phyloP scores from a whole-genome alignment of 441 rosid species.

The Croton setiger region DNA sequence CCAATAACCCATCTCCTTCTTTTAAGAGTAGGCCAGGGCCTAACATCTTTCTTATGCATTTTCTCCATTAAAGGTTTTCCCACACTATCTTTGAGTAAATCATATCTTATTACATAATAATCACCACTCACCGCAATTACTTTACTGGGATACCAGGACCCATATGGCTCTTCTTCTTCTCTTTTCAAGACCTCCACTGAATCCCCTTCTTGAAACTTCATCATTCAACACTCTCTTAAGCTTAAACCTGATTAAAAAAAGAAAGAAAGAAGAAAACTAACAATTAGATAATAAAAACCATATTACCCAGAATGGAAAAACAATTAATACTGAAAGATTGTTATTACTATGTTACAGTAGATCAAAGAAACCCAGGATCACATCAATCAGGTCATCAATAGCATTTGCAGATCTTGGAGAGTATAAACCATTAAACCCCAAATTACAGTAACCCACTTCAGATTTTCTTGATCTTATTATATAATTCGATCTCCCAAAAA shows the following conservation, averaged over 20 bases:
- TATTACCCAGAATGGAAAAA: background rate
- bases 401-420: constrained; percentile 10
- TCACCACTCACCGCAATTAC: constrained; percentile 26
- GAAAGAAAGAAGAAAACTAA: background rate
- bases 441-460: background rate
- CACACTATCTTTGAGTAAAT: constrained; percentile 14
- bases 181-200: constrained; percentile 33
- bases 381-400: background rate
- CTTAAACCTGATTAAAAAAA: constrained; percentile 6
- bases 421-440: background rate
- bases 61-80: constrained; percentile 27
- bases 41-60: constrained; percentile 26
- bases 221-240: constrained; percentile 9
- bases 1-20: constrained; percentile 35
- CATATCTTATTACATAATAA: constrained; percentile 26
- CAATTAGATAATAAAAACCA: background rate
- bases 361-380: constrained; percentile 10
- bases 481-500: background rate
- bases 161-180: constrained; percentile 26
- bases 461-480: background rate
- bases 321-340: background rate
- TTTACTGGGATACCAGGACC: constrained; percentile 36
- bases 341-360: constrained; percentile 4
- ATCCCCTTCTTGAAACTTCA: constrained; percentile 31
- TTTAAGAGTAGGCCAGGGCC: constrained; percentile 33